Percentiles rank a stretch among this genome's conserved stretches.
Conservation (phyloP, 768 basidiomycete species). For the Lyophyllum shimeji region DNA sequence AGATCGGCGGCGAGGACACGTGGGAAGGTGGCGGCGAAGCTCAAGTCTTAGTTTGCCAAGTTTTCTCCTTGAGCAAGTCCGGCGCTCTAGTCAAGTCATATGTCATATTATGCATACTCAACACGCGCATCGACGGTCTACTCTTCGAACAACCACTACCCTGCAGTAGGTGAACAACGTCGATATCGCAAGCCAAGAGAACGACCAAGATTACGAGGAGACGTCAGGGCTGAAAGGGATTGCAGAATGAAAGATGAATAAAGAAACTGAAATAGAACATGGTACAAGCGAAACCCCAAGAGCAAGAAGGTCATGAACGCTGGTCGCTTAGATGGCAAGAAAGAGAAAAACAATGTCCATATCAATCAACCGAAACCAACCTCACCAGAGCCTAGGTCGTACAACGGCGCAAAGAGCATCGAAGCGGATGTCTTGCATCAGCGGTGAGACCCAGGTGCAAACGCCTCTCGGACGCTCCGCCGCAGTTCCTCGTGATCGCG, state of each 20-base stretch:
- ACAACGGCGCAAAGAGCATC: not conserved
- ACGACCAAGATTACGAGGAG: constrained; percentile 8
- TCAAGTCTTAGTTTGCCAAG: no score
- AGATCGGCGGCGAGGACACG: not conserved
- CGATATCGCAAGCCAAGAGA: constrained; percentile 7
- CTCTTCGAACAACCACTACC: constrained; percentile 9
- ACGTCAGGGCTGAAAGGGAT: constrained; percentile 5
- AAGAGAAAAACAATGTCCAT: constrained; percentile 12
- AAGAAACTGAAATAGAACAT: constrained; percentile 8
- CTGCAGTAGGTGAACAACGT: constrained; percentile 8
- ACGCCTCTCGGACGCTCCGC: constrained; percentile 81
- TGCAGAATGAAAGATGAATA: constrained; percentile 9
- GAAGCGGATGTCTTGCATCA: constrained; percentile 22
- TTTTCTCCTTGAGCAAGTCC: not conserved
- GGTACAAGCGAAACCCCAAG: constrained; percentile 19
- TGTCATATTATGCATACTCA: constrained; percentile 10
- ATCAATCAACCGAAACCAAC: constrained; percentile 6
- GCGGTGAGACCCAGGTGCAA: constrained; percentile 63
- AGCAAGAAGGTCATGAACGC: constrained; percentile 10
- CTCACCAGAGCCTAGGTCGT: not conserved
- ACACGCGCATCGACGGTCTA: constrained; percentile 6
- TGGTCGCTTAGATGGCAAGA: constrained; percentile 3
- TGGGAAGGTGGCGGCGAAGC: not conserved
- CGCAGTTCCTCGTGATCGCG: constrained; percentile 80
- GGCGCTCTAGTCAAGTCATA: not conserved